A percentile compares a stretch with the other conserved stretches of the same genome.
phyloP scores from a whole-genome alignment of 169 alveolate genomes.

The Eimeria tenella region DNA sequence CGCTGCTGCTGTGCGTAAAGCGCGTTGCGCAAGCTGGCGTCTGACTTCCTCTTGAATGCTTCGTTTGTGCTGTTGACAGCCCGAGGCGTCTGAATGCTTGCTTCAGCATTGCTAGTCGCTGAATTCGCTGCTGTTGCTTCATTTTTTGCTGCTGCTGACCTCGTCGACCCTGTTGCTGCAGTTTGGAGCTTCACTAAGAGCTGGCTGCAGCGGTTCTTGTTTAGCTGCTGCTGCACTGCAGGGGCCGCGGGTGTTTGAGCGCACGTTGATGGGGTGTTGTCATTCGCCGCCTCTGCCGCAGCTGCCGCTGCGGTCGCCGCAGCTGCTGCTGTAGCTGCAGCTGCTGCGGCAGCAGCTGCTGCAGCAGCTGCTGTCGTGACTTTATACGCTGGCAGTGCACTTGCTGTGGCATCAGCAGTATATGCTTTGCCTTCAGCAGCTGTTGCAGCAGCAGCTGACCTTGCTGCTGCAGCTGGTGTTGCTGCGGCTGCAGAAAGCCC shows the following conservation, averaged over 20 bases:
- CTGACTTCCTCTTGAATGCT: too few species aligned
- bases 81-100: too few species aligned
- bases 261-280: not conserved
- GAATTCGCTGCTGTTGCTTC: slow-evolving; percentile 1
- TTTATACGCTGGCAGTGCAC: too few species aligned
- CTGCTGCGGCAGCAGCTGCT: too few species aligned
- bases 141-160: not conserved
- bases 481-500: not conserved
- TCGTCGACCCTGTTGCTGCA: not conserved
- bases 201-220: too few species aligned
- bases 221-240: not conserved
- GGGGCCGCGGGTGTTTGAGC: not conserved
- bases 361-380: too few species aligned
- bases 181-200: not conserved
- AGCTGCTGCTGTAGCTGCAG: not conserved
- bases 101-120: too few species aligned
- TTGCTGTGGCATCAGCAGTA: too few species aligned
- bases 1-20: slow-evolving; percentile 8
- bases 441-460: not conserved
- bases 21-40: not conserved
- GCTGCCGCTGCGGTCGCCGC: slow-evolving; percentile 26
- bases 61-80: too few species aligned
- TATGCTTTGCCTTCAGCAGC: too few species aligned
- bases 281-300: not conserved
- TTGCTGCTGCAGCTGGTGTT: not conserved